Evolutionary conservation across 2,329 filamentous ascomycete genomes (phyloP).

Genomic region (Fusarium sacchari): DNA sequence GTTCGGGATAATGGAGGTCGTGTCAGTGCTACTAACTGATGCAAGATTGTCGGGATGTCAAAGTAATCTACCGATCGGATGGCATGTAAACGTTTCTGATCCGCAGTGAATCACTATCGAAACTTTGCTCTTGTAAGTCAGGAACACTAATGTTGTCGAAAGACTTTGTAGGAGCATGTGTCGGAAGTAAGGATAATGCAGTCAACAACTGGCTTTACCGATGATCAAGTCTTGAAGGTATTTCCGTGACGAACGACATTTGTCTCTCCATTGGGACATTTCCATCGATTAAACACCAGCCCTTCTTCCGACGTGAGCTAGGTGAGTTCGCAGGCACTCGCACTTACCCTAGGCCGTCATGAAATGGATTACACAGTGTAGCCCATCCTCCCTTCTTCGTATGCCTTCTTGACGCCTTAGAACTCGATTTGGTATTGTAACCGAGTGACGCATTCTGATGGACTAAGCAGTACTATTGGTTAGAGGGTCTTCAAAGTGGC

Average conservation of each 20-base stretch:
- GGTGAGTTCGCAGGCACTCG: fast-evolving
- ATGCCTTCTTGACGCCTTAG: background rate
- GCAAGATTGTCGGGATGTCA: background rate
- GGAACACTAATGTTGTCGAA: background rate
- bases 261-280: fast-evolving
- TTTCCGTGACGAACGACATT: background rate
- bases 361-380: fast-evolving
- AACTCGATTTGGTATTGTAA: no score
- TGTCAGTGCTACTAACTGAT: background rate
- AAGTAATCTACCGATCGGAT: fast-evolving
- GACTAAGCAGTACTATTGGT: no score
- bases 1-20: background rate
- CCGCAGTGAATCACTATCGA: background rate
- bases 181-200: background rate
- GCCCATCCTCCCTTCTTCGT: background rate
- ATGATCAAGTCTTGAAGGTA: fast-evolving
- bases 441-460: no score
- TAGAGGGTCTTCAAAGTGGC: no score
- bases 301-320: background rate
- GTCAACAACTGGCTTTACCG: fast-evolving
- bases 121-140: fast-evolving
- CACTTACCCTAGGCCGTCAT: background rate
- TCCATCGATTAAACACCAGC: fast-evolving
- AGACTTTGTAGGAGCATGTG: background rate
- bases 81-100: background rate